These are phyloP conservation scores for Tylopilus sp. DNA, from an alignment of 768 basidiomycete species.

Conservation along the genomic window DNA sequence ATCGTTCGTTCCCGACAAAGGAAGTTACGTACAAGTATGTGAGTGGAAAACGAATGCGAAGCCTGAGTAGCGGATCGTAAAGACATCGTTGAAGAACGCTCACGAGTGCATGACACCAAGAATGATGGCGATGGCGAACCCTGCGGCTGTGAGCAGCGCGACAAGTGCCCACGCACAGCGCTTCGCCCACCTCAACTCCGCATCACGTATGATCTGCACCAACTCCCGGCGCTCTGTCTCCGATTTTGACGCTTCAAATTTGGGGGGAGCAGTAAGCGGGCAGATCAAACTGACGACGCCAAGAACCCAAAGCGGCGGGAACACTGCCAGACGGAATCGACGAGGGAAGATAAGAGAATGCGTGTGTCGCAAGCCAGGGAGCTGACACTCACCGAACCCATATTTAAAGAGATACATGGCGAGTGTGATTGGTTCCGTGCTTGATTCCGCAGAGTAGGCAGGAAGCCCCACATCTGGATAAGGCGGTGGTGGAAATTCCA, in stretches of 20 bases:
- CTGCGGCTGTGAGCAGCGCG: neutral
- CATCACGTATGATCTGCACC: neutral
- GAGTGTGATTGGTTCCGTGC: slow-evolving; percentile 40
- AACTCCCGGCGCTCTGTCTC: no score
- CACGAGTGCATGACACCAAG: no score
- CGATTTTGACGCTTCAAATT: neutral
- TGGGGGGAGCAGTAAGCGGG: slow-evolving; percentile 36
- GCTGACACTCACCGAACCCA: slow-evolving; percentile 44
- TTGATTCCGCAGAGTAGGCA: slow-evolving; percentile 28
- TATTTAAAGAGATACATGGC: slow-evolving; percentile 48
- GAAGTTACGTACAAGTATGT: no score
- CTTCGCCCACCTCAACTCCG: neutral
- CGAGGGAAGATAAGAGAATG: neutral
- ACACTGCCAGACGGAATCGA: slow-evolving; percentile 36
- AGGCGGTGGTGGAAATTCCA: slow-evolving; percentile 26
- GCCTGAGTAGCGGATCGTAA: no score
- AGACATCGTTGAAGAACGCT: no score
- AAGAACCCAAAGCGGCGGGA: slow-evolving; percentile 48
- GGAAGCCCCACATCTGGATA: slow-evolving; percentile 32
- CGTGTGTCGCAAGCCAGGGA: neutral
- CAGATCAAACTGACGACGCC: slow-evolving; percentile 39
- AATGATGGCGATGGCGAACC: neutral
- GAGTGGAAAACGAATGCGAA: no score
- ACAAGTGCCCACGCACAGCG: neutral
- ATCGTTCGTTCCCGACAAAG: no score